Evolutionary conservation across 768 basidiomycete species (phyloP).

Genomic region (Rhodocollybia butyracea): DNA sequence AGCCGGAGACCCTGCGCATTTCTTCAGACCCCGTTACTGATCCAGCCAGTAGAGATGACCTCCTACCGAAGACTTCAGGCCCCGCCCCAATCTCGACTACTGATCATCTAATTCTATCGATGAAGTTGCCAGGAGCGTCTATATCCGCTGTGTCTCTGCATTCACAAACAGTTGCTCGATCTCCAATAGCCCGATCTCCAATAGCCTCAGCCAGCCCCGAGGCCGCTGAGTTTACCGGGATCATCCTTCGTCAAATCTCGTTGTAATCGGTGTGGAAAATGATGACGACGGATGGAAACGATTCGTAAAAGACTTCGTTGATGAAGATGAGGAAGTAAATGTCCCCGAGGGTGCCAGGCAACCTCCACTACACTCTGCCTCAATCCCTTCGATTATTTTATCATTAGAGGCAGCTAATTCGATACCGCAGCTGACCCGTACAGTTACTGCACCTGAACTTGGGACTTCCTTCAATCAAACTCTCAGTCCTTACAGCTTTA

Average conservation of each 20-base stretch:
- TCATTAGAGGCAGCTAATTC: not conserved
- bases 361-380: not conserved
- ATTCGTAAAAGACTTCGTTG: not conserved
- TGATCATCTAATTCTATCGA: not conserved
- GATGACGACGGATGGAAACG: not conserved
- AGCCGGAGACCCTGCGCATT: not conserved
- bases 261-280: not conserved
- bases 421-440: not conserved
- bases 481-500: not conserved
- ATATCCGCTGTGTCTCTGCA: constrained; percentile 3
- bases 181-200: not conserved
- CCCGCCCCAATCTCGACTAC: too few relatives aligned
- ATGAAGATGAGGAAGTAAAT: not conserved
- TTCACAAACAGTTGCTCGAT: not conserved
- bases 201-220: too few relatives aligned
- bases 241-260: too few relatives aligned
- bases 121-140: not conserved
- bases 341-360: not conserved
- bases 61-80: too few relatives aligned
- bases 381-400: not conserved
- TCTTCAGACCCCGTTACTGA: too few relatives aligned
- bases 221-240: too few relatives aligned
- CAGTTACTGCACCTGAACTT: not conserved
- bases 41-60: too few relatives aligned
- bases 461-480: not conserved